Base-by-base conservation (phyloP, 495 filamentous ascomycete species). In the Sphaerosporella brunnea region DNA sequence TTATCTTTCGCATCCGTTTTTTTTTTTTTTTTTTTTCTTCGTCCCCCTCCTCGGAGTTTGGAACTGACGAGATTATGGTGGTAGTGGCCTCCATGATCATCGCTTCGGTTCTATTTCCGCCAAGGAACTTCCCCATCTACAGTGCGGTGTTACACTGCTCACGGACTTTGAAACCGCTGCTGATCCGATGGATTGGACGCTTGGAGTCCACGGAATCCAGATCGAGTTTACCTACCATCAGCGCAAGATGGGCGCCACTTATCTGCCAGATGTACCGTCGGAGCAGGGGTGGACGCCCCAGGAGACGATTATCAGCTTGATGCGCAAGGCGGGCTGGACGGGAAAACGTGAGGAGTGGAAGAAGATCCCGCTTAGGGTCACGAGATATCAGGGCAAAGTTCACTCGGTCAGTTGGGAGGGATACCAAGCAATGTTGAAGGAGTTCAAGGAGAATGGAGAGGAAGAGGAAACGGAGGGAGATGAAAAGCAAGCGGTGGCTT, bases 241-340 rank as follows among this genome's bases (percentile, higher is more conserved):
- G 26, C 67, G 72, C 25, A 69, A 78, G 36, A 80, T 79, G 63
- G 78, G 80, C 8, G 75, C 84, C 8, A 95, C 88, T 0, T 97
- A 97, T 56, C 70, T 97, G 13, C 90, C 90, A 0, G 85, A 95
- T 61, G 88, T 96, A 9, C 75, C 88, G 2, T 67, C 72, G 2
- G 90, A 97, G 67, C 90, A 97, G 62, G 84, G 82, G 18, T 97
- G 90, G 90, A 84, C 77, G 11, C 93, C 90, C 63, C 86, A 94
- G 64, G 84, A 95, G 69, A 84, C 86, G 1, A 55, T 96, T 19
- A 70, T 82, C 28, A 88, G 82, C 61, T 63, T 94, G 55, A 94
- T 95, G 84, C 71, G 85, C 46, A 94, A 95, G 69, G 88, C 86
- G 0, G 87, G 87, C 0, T 95, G 84, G 86, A 66, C 66, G 50